Evolutionary conservation across 2,329 filamentous ascomycete species (phyloP), one percentile per base, ranked within the genome.

Genomic region (Fusarium sp.): DNA sequence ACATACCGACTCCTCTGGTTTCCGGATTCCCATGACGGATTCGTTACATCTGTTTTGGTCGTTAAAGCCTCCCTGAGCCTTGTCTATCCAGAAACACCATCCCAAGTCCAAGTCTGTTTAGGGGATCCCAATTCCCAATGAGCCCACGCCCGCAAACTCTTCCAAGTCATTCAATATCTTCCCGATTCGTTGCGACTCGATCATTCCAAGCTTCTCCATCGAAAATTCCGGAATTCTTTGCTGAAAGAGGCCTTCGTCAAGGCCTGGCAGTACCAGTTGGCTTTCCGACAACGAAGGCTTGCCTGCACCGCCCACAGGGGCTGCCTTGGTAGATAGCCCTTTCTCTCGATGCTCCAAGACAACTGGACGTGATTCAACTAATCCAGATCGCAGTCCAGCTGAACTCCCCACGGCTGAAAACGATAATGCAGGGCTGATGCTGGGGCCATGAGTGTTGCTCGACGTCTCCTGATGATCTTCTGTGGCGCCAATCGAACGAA

Each of bases 111-210:
- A 60, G 11, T 14, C 66, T 52, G 39, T 43, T 69, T 45, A 32
- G 25, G 18, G 16, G 64, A 27, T 52, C 25, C 14, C 62, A 63
- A 11, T 23, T 60, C 71, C 73, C 41, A 77, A 57, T 3, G 45
- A 68, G 7, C 72, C 78, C 2, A 68, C 69, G 1, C 78, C 76
- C 1, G 78, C 73, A 54, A 80, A 79, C 25, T 75, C 76, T 56
- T 74, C 72, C 39, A 80, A 30, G 60, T 80, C 77, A 58, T 76
- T 78, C 43, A 80, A 57, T 11, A 78, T 67, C 35, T 62, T 59
- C 25, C 70, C 71, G 5, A 80, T 76, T 18, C 78, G 70, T 30
- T 66, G 70, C 16, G 67, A 70, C 48, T 75, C 73, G 7, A 79
- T 45, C 4, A 20, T 16, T 18, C 48, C 56, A 8, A 76, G 30